Evolutionary conservation across 169 alveolate genomes (phyloP), one percentile per base, ranked within the genome.

Genomic region (Cryptosporidium ryanae): DNA sequence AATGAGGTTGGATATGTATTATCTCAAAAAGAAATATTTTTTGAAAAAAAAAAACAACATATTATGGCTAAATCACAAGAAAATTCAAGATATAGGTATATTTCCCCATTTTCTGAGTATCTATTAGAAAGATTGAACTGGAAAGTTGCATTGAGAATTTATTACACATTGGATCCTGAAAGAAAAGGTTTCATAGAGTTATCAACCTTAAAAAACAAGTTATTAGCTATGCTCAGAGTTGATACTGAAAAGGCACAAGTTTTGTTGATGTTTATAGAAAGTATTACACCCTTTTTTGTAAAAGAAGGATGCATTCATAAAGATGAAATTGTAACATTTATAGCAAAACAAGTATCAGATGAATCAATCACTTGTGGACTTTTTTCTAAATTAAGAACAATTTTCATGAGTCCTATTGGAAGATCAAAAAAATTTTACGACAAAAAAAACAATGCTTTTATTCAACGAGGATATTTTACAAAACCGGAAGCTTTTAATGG

Each of bases 61-160:
- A 76, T 34, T 57, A 59, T 76, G 46, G 17, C 46, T 18, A 49
- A 61, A 55, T 61, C 48, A 8, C 87, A 76, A 61, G 87, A 59
- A 25, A 27, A 15, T 27, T 61, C 87, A 25, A 64, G 29, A 76
- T 76, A 76, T 44, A 76, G 63, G 63, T 76, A 25, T 31, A 32
- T 76, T 25, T 76, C 87, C 8, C 87, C 76, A 5, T 76, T 57
- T 76, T 76, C 87, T 2, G 87, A 76, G 63, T 59, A 76, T 76
- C 49, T 76, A 21, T 59, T 76, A 17, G 87, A 76, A 46, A 55
- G 71, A 25, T n/a, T 76, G 23, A 76, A 55, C 38, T 76, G 87
- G 87, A 76, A 76, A 59, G 59, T 76, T 59, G 87, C 87, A 76
- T 63, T 76, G 10, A 29, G 87, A 76, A 76, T 76, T 43, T 76